Base-by-base conservation (phyloP, 2,329 filamentous ascomycete genomes). In the Cadophora malorum region DNA sequence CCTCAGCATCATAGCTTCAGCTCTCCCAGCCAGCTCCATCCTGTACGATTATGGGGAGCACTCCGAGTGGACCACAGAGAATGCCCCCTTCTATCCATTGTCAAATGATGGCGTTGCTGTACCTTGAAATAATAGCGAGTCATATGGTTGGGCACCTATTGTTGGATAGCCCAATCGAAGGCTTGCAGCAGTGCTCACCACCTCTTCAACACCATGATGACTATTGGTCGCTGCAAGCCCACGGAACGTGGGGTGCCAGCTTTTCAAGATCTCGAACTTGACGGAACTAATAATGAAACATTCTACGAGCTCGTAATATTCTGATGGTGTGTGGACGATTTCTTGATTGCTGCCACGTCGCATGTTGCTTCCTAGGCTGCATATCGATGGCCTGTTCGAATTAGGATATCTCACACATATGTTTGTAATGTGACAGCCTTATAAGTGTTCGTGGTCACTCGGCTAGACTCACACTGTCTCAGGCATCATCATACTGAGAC, bases 81-180 rank as follows among this genome's bases (percentile, higher is more conserved):
- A 62, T 25, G 56, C 2, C 41, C 41, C 28, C 25, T 49, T 23
- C 45, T 19, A 59, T 53, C 55, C 68, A 66, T 72, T 65, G 67
- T 74, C 72, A 65, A 75, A 72, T 72, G 21, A 67, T 63, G 35
- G 14, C 67, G 38, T 28, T 50, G 7, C 41, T 45, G 69, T 74
- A 64, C 70, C 73, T 74, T 69, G 66, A 67, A 62, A 38, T 53
- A 62, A 31, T 38, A 33, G 38, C 47, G 28, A 52, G 21, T 45
- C 45, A 41, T 25, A 58, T 31, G 23, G 64, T 72, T 65, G 65
- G 66, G 68, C 66, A 65, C 38, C 55, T 67, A 64, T 70, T 64
- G 53, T 49, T 63, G 41, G 59, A 53, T 64, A 66, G 68, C 64
- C 65, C 62, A 69, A 67, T 66, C 25, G 31, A 38, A 59, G 63